These are phyloP conservation scores for Beauveria brongniartii DNA, from an alignment of 2,329 filamentous ascomycete species.

Conservation along the genomic window DNA sequence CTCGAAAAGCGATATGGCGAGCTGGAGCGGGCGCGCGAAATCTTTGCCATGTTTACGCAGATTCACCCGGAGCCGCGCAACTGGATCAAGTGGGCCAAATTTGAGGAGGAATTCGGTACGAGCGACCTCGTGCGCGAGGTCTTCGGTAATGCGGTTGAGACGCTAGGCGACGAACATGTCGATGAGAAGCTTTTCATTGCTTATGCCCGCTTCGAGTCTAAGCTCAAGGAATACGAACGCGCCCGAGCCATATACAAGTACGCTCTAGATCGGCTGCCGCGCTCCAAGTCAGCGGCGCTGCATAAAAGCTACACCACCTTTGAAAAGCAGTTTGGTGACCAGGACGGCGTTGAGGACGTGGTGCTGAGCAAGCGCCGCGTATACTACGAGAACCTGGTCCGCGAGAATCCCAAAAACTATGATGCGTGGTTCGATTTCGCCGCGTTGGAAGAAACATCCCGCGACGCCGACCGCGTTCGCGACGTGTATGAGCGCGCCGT, in stretches of 20 bases:
- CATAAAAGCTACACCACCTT: slow-evolving; percentile 96
- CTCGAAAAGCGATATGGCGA: slow-evolving; percentile 93
- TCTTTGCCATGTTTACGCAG: slow-evolving; percentile 83
- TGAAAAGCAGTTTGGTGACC: slow-evolving; percentile 95
- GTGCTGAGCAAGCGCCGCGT: slow-evolving; percentile 89
- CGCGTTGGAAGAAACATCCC: slow-evolving; percentile 76
- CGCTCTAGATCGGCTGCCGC: slow-evolving; percentile 81
- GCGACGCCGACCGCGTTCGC: slow-evolving; percentile 73
- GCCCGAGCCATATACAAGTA: slow-evolving; percentile 95
- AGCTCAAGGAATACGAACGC: slow-evolving; percentile 90
- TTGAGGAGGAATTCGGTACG: slow-evolving; percentile 92
- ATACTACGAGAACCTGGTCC: slow-evolving; percentile 89
- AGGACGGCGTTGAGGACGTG: slow-evolving; percentile 89
- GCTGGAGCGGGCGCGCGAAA: slow-evolving; percentile 78
- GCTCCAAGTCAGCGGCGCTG: slow-evolving; percentile 73
- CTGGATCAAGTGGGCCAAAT: slow-evolving; percentile 98
- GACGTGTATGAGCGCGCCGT: slow-evolving; percentile 95
- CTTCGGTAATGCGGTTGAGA: slow-evolving; percentile 80
- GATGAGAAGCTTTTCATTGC: slow-evolving; percentile 94
- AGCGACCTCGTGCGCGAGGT: slow-evolving; percentile 88
- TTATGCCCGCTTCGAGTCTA: slow-evolving; percentile 91
- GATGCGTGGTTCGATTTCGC: slow-evolving; percentile 97
- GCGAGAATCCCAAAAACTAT: slow-evolving; percentile 93
- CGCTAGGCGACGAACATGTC: slow-evolving; percentile 87
- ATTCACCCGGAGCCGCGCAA: slow-evolving; percentile 92